Percentiles rank a stretch among this genome's conserved stretches.
These are phyloP conservation scores for Corymbia maculata DNA, from an alignment of 345 rosid genomes.

Conservation along the genomic window DNA sequence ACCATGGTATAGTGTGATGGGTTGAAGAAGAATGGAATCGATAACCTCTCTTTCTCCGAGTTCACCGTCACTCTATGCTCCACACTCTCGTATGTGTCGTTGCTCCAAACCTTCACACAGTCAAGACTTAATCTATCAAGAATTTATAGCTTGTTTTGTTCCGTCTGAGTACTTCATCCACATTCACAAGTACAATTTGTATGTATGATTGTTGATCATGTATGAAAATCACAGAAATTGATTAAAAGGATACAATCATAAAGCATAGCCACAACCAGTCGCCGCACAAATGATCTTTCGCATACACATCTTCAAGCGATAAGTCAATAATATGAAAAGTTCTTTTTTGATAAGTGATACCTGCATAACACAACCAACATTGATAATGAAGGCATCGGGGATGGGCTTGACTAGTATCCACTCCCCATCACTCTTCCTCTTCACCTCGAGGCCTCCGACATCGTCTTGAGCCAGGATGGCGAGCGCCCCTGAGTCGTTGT, in stretches of 20 bases:
- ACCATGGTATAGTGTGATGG: slow-evolving; percentile 40
- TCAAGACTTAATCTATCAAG: background rate
- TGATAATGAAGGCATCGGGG: slow-evolving; percentile 6
- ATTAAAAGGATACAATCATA: background rate
- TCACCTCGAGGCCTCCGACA: slow-evolving; percentile 26
- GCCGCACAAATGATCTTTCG: background rate
- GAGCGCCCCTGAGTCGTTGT: slow-evolving; percentile 14
- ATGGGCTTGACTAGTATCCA: slow-evolving; percentile 22
- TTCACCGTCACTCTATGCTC: slow-evolving; percentile 79
- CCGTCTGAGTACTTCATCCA: background rate
- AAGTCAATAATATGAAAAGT: background rate
- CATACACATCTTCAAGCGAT: no score
- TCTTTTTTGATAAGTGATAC: background rate
- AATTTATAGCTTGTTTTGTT: background rate
- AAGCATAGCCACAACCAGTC: background rate
- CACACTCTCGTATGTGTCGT: slow-evolving; percentile 57
- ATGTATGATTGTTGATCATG: background rate
- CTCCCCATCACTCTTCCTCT: slow-evolving; percentile 21
- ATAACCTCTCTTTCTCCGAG: slow-evolving; percentile 47
- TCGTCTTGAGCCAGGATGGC: slow-evolving; percentile 22
- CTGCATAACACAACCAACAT: background rate
- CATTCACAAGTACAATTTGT: background rate
- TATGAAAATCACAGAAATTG: background rate
- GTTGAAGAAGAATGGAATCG: slow-evolving; percentile 56
- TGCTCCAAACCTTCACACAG: slow-evolving; percentile 56